Base-by-base conservation (phyloP, 1,284 basidiomycete species). In the Neonothopanus nambi region DNA sequence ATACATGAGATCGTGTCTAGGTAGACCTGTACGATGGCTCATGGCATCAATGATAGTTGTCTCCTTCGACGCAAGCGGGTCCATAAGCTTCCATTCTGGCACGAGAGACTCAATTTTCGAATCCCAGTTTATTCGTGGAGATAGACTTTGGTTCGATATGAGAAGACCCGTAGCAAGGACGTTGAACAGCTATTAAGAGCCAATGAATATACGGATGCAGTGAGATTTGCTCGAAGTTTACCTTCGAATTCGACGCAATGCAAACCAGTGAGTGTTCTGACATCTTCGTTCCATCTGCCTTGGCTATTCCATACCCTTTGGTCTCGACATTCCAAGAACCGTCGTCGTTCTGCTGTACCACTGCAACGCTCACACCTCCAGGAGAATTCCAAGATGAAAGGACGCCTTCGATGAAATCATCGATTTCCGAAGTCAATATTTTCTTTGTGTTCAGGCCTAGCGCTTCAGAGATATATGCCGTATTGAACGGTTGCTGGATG, bases 41-140 rank as follows among this genome's bases (percentile, higher is more conserved):
- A 67, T 67, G 11, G 60, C 52, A 48, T 68, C 67, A 30, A 61
- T 48, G 11, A 65, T 56, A 1, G 58, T 64, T n/a, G 59, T 55
- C 24, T 63, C 45, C 24, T 53, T 43, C 2, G 62, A 48, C 7
- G 63, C 64, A 35, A 61, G 20, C 61, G 56, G 21, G 66, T 65
- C 5, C 63, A 44, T 17, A 65, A 57, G 17, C n/a, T n/a, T n/a
- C n/a, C n/a, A n/a, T n/a, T n/a, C n/a, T n/a, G n/a, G n/a, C n/a
- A 64, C 46, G 8, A 68, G 28, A 8, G 61, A 57, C 65, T 51
- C 52, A 9, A 68, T 56, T 40, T 64, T 66, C 44, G 17, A 67
- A 9, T 52, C 56, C 63, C 65, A 67, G 9, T 62, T 55, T 11
- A 66, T 51, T 12, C 57, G 58, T 18, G 63, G 63, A 2, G 60